These are phyloP conservation scores for Stipa capillata DNA, from an alignment of 176 grass and related monocot genomes.

Conservation along the genomic window DNA sequence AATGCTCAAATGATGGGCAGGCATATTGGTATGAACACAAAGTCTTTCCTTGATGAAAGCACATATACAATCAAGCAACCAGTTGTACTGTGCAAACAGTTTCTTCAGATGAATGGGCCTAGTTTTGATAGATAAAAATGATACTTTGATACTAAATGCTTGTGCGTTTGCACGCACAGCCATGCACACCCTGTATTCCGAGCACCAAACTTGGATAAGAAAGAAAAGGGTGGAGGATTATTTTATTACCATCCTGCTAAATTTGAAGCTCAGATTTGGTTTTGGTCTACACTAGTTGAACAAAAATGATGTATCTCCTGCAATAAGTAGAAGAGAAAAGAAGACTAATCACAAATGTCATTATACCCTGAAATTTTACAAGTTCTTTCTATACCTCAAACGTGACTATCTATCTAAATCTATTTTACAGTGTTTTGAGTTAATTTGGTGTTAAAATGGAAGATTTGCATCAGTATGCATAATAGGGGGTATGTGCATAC, in stretches of 20 bases:
- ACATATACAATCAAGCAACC: neutral
- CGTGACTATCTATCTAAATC: neutral
- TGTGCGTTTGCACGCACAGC: neutral
- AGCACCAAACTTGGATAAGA: neutral
- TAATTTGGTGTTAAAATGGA: neutral
- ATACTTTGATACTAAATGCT: neutral
- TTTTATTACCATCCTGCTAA: neutral
- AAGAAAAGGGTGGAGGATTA: neutral
- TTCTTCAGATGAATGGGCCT: neutral
- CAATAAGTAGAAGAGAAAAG: neutral
- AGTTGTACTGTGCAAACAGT: neutral
- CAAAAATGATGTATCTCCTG: neutral
- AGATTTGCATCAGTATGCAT: neutral
- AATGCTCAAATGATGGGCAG: neutral
- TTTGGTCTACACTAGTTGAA: neutral
- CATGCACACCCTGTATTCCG: neutral
- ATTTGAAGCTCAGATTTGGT: neutral
- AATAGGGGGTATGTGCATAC: neutral
- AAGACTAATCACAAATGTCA: neutral
- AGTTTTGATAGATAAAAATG: neutral
- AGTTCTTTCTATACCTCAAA: neutral
- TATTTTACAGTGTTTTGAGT: neutral
- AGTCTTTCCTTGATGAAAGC: neutral
- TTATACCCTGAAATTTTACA: neutral
- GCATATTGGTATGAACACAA: neutral